Conservation (phyloP, 2,329 filamentous ascomycete species). For the Penicillium sp. region DNA sequence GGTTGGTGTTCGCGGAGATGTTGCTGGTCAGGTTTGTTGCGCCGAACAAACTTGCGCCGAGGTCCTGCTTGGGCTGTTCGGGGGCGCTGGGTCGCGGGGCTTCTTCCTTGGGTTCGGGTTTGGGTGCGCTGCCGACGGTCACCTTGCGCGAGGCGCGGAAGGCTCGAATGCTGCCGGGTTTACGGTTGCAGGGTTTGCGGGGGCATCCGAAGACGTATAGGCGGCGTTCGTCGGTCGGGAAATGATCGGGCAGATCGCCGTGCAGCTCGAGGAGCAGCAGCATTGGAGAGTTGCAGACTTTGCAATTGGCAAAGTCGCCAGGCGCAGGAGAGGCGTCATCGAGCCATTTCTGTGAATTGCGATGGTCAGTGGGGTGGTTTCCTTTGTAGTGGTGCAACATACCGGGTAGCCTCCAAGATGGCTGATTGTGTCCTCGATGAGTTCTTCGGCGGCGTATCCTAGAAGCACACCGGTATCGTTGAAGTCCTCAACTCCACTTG, state of each 20-base stretch:
- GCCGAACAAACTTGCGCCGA: conserved; percentile 65
- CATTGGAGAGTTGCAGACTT: conserved; percentile 81
- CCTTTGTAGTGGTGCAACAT: conserved; percentile 41
- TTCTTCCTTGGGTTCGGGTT: conserved; percentile 24
- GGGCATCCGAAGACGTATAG: conserved; percentile 85
- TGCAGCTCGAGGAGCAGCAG: conserved; percentile 87
- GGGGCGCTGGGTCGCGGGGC: conserved; percentile 10
- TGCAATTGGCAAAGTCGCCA: conserved; percentile 78
- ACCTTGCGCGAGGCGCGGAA: conserved; percentile 66
- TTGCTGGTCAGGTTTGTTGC: conserved; percentile 42
- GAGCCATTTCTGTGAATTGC: conserved; percentile 71
- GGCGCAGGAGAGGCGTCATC: conserved; percentile 71
- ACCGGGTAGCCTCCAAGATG: conserved; percentile 86
- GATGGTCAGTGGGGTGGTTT: conserved; percentile 16
- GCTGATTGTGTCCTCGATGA: conserved; percentile 79
- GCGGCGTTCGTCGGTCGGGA: conserved; percentile 82
- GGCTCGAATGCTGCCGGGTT: conserved; percentile 77
- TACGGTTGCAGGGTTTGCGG: conserved; percentile 75
- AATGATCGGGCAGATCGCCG: conserved; percentile 82
- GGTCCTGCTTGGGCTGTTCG: conserved; percentile 38
- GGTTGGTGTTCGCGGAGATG: conserved; percentile 50
- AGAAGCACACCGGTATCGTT: conserved; percentile 78
- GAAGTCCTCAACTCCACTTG: conserved; percentile 61
- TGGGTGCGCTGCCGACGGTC: conserved; percentile 34
- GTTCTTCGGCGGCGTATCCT: conserved; percentile 81